These are phyloP conservation scores for Drosera spatulata DNA, from an alignment of 179 eudicot genomes.

Conservation along the genomic window DNA sequence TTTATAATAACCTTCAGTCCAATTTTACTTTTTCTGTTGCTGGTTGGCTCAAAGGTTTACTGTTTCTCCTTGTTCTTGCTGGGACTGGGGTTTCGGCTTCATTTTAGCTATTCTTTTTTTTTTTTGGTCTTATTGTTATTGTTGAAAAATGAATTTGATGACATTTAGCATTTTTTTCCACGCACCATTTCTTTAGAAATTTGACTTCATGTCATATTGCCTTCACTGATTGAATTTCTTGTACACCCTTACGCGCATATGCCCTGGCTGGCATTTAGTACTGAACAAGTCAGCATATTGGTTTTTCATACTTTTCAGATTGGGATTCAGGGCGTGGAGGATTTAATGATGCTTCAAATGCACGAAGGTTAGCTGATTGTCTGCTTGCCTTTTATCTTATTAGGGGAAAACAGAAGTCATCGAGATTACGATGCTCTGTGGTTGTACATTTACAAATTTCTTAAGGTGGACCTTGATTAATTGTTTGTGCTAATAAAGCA, in stretches of 20 bases:
- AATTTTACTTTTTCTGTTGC: neutral
- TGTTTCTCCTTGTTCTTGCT: neutral
- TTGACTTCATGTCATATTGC: neutral
- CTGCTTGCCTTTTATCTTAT: too few relatives aligned
- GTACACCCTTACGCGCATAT: neutral
- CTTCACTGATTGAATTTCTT: neutral
- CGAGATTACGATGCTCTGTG: constrained; percentile 22
- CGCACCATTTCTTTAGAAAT: neutral
- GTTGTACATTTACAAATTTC: constrained; percentile 20
- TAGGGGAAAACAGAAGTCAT: too few relatives aligned
- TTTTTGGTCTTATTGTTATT: neutral
- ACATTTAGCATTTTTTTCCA: neutral
- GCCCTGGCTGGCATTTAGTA: neutral
- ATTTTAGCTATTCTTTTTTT: neutral
- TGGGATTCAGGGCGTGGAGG: constrained; percentile 85
- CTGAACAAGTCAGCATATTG: neutral
- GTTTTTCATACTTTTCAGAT: constrained; percentile 27
- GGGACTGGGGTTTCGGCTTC: neutral
- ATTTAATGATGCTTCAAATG: constrained; percentile 41
- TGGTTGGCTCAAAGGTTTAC: neutral
- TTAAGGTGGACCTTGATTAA: too few relatives aligned
- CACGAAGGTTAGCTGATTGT: constrained; percentile 15
- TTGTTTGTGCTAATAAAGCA: neutral
- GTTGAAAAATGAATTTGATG: too few relatives aligned
- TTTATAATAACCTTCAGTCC: neutral